Percentiles rank a stretch among this genome's conserved stretches.
phyloP scores from a whole-genome alignment of 2,329 filamentous ascomycete genomes.

The Botrytis deweyae region DNA sequence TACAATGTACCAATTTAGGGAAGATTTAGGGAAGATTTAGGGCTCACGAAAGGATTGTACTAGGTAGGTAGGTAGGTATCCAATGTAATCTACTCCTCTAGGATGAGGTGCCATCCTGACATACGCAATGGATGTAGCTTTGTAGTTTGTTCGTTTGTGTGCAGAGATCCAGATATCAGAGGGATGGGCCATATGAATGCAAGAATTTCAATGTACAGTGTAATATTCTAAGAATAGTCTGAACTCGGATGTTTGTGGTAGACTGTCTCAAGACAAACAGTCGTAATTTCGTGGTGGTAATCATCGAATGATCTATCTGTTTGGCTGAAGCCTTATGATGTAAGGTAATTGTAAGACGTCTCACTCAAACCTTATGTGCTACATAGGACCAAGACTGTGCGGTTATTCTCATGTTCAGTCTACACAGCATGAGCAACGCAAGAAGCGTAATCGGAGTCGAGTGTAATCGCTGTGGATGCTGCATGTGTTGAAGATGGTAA shows the following conservation, averaged over 20 bases:
- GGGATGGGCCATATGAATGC: not conserved
- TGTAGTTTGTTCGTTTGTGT: not conserved
- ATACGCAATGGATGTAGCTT: not conserved
- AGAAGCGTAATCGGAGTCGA: not conserved
- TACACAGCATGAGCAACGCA: not conserved
- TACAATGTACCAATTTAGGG: not conserved
- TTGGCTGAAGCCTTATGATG: not conserved
- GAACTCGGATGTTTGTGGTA: not conserved
- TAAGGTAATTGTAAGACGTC: slow-evolving; percentile 7
- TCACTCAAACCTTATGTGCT: slow-evolving; percentile 7
- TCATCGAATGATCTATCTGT: not conserved
- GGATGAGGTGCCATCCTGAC: not conserved
- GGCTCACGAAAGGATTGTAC: not conserved
- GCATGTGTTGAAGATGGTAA: not conserved
- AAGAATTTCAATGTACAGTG: not conserved
- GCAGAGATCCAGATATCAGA: not conserved
- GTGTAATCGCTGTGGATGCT: not conserved
- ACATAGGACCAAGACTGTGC: not conserved
- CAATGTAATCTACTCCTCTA: not conserved
- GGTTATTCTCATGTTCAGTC: not conserved
- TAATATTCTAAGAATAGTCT: slow-evolving; percentile 3
- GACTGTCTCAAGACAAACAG: not conserved
- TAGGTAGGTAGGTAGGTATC: not conserved
- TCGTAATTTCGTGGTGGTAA: not conserved
- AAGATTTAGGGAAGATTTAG: not conserved